Base-by-base conservation (phyloP, 805 yeast species). In the Barnettozyma pratensis region DNA sequence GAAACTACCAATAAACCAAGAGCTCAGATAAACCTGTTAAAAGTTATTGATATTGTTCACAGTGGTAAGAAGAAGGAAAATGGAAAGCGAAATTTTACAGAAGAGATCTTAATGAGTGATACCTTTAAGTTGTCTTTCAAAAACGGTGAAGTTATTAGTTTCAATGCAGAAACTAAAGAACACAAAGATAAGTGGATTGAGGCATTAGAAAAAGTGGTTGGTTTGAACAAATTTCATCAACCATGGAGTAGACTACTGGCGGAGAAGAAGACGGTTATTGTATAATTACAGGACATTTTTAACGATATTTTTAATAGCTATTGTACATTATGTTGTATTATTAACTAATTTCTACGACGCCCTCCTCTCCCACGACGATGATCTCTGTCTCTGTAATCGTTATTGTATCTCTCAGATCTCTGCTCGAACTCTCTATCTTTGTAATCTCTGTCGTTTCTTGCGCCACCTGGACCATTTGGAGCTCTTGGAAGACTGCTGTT, bases 111-210 rank as follows among this genome's bases (percentile, higher is more conserved):
- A 44, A 70, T 84, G 61, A 84, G 82, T 51, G 85, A 87, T 52
- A 82, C 90, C 10, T 88, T 91, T 73, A 83, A 83, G 59, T 66
- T 91, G 43, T 69, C 72, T 52, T 91, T 91, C 65, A 75, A 79
- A 39, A 86, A 91, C 61, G 91, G 88, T 5, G 97, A 91, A 65
- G 71, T 79, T 4, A 85, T 91, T 45, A 87, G 82, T 54, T 87
- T 92, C 64, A 87, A 87, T n/a, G 92, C 96, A 14, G 94, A 88
- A 46, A 79, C 82, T 40, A 73, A 70, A 41, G 71, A 64, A 14
- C 85, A 80, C 42, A 85, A 82, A 66, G 61, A 66, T 32, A 68
- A 70, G 46, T 92, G 97, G 98, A 76, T 85, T 45, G 57, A 65
- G 4, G 64, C 74, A 1, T 65, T 91, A 49, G 82, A 82, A 50